Conservation (phyloP, 2,329 filamentous ascomycete genomes). For the Bipolaris victoriae region DNA sequence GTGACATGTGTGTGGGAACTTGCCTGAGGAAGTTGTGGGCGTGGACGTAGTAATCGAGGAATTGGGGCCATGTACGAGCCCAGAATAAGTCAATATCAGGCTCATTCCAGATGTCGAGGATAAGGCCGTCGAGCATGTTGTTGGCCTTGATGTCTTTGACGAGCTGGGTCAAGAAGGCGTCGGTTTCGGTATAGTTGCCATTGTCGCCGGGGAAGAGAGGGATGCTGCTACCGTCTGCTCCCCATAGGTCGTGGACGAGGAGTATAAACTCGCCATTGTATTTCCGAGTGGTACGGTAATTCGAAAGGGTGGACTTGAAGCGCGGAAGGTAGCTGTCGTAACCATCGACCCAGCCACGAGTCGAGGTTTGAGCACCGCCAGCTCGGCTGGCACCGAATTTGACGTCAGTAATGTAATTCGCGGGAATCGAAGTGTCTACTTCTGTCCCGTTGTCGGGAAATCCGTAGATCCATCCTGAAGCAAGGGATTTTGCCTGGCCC, state of each 20-base stretch:
- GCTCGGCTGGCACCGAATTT: slow-evolving; percentile 51
- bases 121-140: slow-evolving; percentile 45
- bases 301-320: slow-evolving; percentile 53
- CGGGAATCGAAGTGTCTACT: slow-evolving; percentile 41
- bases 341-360: slow-evolving; percentile 48
- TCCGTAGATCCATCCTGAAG: slow-evolving; percentile 54
- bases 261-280: slow-evolving; percentile 54
- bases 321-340: slow-evolving; percentile 42
- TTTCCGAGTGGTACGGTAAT: slow-evolving; percentile 54
- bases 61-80: slow-evolving; percentile 48
- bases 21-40: slow-evolving; percentile 49
- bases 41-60: slow-evolving; percentile 48
- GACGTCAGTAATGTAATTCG: slow-evolving; percentile 46
- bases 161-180: slow-evolving; percentile 52
- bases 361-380: slow-evolving; percentile 52
- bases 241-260: slow-evolving; percentile 58
- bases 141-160: slow-evolving; percentile 50
- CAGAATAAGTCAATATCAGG: slow-evolving; percentile 54
- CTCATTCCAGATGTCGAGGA: slow-evolving; percentile 63
- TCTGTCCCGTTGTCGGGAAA: slow-evolving; percentile 49
- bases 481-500: slow-evolving; percentile 47
- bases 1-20: not conserved
- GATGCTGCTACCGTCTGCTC: slow-evolving; percentile 54
- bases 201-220: slow-evolving; percentile 58
- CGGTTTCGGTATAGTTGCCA: slow-evolving; percentile 56